A percentile compares a stretch with the other conserved stretches of the same genome.
Conservation (phyloP, 495 filamentous ascomycete species). For the Penicillium soppii region DNA sequence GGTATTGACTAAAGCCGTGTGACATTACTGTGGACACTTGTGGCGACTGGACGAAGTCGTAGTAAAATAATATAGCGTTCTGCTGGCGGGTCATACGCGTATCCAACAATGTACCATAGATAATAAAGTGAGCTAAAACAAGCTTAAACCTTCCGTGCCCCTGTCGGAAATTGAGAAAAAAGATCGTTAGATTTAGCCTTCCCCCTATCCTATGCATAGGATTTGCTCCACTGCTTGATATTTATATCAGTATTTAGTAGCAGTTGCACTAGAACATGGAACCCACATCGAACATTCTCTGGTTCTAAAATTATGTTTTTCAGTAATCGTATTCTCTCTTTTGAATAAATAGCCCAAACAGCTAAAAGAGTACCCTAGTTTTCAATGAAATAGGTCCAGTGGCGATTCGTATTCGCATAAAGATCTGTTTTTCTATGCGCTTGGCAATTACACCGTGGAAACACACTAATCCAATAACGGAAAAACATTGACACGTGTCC, state of each 20-base stretch:
- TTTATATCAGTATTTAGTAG: neutral
- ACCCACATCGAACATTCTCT: neutral
- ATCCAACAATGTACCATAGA: neutral
- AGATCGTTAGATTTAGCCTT: neutral
- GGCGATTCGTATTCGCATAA: slow-evolving; percentile 4
- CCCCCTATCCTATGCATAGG: neutral
- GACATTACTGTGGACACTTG: neutral
- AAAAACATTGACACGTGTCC: slow-evolving; percentile 5
- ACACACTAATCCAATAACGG: neutral
- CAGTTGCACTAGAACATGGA: neutral
- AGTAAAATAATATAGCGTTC: slow-evolving; percentile 9
- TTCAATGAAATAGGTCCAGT: neutral
- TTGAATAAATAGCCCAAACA: neutral
- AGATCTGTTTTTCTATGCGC: neutral
- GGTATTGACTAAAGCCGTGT: neutral
- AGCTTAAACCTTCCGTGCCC: slow-evolving; percentile 16
- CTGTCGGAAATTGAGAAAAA: slow-evolving; percentile 9
- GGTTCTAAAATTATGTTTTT: no score
- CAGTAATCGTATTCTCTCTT: no score
- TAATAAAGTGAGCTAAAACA: slow-evolving; percentile 12
- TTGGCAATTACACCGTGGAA: neutral
- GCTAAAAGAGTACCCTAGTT: neutral
- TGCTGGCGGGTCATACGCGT: neutral
- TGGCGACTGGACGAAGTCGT: neutral
- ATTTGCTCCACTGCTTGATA: neutral